These are phyloP conservation scores for Cryptosporidium bovis DNA, from an alignment of 169 alveolate genomes.

Conservation along the genomic window DNA sequence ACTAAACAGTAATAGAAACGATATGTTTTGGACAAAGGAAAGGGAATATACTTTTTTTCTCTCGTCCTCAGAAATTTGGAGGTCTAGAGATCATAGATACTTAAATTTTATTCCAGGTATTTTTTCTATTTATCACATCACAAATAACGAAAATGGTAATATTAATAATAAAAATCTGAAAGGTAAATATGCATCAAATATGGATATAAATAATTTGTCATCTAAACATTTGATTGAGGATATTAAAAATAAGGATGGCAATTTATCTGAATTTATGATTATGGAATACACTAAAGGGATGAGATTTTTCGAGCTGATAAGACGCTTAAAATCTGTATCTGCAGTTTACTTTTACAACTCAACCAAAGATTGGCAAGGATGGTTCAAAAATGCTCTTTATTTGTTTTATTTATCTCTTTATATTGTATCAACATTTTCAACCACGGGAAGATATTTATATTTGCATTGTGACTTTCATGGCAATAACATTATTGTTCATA, in stretches of 20 bases:
- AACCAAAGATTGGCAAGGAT: slow-evolving; percentile 58
- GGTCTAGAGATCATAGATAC: not conserved
- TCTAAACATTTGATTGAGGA: slow-evolving; percentile 28
- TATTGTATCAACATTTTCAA: slow-evolving; percentile 42
- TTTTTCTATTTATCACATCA: slow-evolving; percentile 17
- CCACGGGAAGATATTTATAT: slow-evolving; percentile 64
- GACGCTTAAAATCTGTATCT: slow-evolving; percentile 37
- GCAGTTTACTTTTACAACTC: slow-evolving; percentile 45
- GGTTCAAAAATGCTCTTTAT: slow-evolving; percentile 55
- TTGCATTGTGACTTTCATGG: slow-evolving; percentile 71
- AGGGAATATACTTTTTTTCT: slow-evolving; percentile 43
- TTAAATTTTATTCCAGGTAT: slow-evolving; percentile 53
- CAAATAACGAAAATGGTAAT: not conserved
- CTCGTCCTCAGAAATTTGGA: slow-evolving; percentile 63
- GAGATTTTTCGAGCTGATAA: slow-evolving; percentile 15
- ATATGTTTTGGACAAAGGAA: slow-evolving; percentile 38
- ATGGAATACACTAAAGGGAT: slow-evolving; percentile 63
- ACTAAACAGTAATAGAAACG: not conserved
- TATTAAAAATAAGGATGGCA: slow-evolving; percentile 4
- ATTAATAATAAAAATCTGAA: not conserved
- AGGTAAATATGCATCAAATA: not conserved
- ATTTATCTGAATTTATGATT: slow-evolving; percentile 41
- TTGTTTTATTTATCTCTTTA: slow-evolving; percentile 34
- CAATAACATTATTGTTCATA: slow-evolving; percentile 35
- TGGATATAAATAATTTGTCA: not conserved